Base-by-base conservation (phyloP, 306 rosid genomes). In the Citrullus amarus region DNA sequence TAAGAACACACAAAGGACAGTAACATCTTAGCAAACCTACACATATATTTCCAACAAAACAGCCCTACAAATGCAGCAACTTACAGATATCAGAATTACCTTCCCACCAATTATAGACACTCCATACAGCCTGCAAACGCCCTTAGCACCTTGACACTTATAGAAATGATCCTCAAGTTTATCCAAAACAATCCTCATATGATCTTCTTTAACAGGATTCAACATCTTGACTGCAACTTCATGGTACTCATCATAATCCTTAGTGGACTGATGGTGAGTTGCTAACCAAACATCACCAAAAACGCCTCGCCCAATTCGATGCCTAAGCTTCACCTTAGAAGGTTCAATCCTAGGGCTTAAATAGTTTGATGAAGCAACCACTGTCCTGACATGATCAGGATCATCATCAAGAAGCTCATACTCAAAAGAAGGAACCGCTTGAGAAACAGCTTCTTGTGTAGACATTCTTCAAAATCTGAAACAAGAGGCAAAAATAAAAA, bases 211-310 rank as follows among this genome's bases (percentile, higher is more conserved):
- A 66, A 89, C 82, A 22, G 88, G 84, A 81, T 85, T 81, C 56
- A 95, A 82, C 93, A 95, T 87, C 88, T 95, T 95, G 82, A 87
- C 85, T 73, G 98, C 97, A 81, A 95, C 96, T 88, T 94, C 98
- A 85, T 90, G 97, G 82, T 79, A 79, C 81, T 88, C 89, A 15
- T 92, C 97, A 79, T 82, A 88, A 78, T 92, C 93, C 70, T 87
- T 86, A 70, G 92, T 88, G 48, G 98, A 89, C 77, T 84, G 97
- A 84, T 92, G 97, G 86, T 80, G 92, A 48, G 98, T 95, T 57
- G 93, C 98, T 76, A 95, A 83, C 97, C 98, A 95, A 82, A 95
- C 91, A 82, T 95, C 98, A 50, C 98, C 98, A 55, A 92, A 91
- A 14, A 88, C 88, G 1, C 98, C 98, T 74, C 96, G 86, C 22